Conservation (phyloP, 1,284 basidiomycete genomes). For the Ganoderma resinaceum region DNA sequence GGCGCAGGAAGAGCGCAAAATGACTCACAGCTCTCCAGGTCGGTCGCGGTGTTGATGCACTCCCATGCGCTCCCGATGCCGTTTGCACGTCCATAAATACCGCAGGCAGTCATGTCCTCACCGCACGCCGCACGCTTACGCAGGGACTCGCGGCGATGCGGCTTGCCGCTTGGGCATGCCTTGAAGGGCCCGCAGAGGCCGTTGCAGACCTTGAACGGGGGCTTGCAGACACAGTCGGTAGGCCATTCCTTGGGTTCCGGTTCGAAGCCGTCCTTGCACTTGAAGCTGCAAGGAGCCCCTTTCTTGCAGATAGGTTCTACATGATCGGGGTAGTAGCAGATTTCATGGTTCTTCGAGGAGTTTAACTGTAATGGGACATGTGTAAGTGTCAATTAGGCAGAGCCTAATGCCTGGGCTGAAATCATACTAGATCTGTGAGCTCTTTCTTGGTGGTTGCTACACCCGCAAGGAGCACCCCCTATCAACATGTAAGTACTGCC, state of each 20-base stretch:
- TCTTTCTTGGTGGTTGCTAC: conserved; percentile 36
- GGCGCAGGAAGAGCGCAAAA: not conserved
- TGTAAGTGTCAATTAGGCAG: too few species aligned
- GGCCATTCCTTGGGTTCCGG: conserved; percentile 40
- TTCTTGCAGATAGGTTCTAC: conserved; percentile 44
- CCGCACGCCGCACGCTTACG: conserved; percentile 33
- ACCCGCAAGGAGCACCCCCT: conserved; percentile 43
- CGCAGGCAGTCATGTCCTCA: conserved; percentile 48
- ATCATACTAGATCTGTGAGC: conserved; percentile 45
- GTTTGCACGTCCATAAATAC: conserved; percentile 42
- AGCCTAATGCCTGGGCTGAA: not conserved
- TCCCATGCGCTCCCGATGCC: conserved; percentile 49
- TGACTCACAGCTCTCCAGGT: conserved; percentile 60
- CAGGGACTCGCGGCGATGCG: conserved; percentile 39
- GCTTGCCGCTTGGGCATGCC: conserved; percentile 44
- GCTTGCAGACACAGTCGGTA: conserved; percentile 48
- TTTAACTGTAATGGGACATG: conserved; percentile 33
- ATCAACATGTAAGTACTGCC: not conserved
- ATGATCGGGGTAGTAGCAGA: conserved; percentile 52
- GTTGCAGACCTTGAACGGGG: conserved; percentile 53
- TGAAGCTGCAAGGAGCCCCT: conserved; percentile 50
- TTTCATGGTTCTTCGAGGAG: conserved; percentile 30
- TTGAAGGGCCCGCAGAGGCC: conserved; percentile 51
- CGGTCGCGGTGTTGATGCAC: conserved; percentile 52
- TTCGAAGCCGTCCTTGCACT: conserved; percentile 51